Evolutionary conservation across 2,329 filamentous ascomycete species (phyloP), one percentile per base, ranked within the genome.

Genomic region (Aspergillus calidoustus): DNA sequence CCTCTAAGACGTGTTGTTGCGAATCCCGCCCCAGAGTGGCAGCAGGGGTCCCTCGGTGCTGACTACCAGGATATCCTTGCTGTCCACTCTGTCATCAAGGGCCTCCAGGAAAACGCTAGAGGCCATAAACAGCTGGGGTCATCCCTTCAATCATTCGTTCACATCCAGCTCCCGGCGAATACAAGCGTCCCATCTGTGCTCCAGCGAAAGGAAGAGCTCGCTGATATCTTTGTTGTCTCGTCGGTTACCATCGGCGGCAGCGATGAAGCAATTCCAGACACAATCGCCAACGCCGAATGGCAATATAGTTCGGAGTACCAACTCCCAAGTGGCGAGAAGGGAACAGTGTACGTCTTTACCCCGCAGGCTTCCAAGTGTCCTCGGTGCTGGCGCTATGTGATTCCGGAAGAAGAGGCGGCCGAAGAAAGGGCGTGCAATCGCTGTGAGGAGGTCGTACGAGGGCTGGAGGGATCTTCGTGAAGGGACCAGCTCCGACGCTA

Each of bases 341-440:
- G 76, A 3, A 72, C 60, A 3, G 77, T 75, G 4, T 72, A 77
- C 70, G 75, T 81, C 22, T 80, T 81, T 65, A 74, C 83, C 9
- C 83, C 88, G 0, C 74, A 75, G 15, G 76, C 79, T 13, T 78
- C 83, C 51, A 99, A 98, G 76, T 99, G 95, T 74, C 83, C 86
- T 0, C 84, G 95, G 54, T 99, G 95, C 79, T 99, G 95, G 95
- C 87, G 90, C 64, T 96, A 92, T 75, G 83, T 90, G 25, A 88
- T 90, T n/a, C 81, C 84, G 22, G 68, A 74, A 49, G 48, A 68
- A 4, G 56, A 66, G 54, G 65, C 68, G n/a, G 77, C 78, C 52
- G 83, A 89, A 68, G 87, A 90, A 19, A 76, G 80, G 44, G 79
- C 96, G 19, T 98, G 94, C 76, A 78, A 76, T 53, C 82, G 92